A percentile compares a stretch with the other conserved stretches of the same genome.
phyloP scores from a whole-genome alignment of 768 basidiomycete species.

The Cubamyces sp. region DNA sequence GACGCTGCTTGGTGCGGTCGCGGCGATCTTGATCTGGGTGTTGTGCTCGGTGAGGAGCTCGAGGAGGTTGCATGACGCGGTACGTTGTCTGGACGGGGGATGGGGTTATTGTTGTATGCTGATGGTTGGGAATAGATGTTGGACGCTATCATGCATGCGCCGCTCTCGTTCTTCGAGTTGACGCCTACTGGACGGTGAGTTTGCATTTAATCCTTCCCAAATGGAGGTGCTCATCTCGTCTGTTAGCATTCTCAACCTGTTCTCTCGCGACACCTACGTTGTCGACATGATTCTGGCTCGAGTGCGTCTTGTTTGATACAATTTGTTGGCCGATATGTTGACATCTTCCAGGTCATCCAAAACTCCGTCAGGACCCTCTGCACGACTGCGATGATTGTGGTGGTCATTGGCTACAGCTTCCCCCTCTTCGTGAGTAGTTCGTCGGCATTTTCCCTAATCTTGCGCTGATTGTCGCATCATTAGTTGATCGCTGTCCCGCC shows the following conservation, averaged over 20 bases:
- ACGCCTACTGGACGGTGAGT: conserved; percentile 83
- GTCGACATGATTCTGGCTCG: conserved; percentile 83
- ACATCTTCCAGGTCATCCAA: conserved; percentile 55
- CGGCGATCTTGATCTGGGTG: conserved; percentile 74
- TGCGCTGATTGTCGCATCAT: not conserved
- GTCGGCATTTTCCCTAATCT: not conserved
- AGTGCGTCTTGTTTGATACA: conserved; percentile 33
- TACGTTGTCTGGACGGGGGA: conserved; percentile 39
- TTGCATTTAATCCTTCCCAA: not conserved
- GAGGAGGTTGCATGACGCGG: conserved; percentile 74
- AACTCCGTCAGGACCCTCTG: conserved; percentile 68
- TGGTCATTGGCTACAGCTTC: conserved; percentile 81
- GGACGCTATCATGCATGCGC: conserved; percentile 77
- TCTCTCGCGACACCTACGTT: conserved; percentile 86
- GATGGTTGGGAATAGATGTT: conserved; percentile 60
- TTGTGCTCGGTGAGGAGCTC: conserved; percentile 77
- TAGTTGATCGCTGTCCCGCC: conserved; percentile 71
- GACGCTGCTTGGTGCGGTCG: conserved; percentile 54
- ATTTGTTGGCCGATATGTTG: not conserved
- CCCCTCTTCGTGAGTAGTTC: conserved; percentile 61
- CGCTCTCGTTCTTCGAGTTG: conserved; percentile 86
- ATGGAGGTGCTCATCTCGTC: not conserved
- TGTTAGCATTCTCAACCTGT: conserved; percentile 81
- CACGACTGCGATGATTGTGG: conserved; percentile 58
- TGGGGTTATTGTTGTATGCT: not conserved